Conservation (phyloP, 2,329 filamentous ascomycete species). For the Epichloe brachyelytri region DNA sequence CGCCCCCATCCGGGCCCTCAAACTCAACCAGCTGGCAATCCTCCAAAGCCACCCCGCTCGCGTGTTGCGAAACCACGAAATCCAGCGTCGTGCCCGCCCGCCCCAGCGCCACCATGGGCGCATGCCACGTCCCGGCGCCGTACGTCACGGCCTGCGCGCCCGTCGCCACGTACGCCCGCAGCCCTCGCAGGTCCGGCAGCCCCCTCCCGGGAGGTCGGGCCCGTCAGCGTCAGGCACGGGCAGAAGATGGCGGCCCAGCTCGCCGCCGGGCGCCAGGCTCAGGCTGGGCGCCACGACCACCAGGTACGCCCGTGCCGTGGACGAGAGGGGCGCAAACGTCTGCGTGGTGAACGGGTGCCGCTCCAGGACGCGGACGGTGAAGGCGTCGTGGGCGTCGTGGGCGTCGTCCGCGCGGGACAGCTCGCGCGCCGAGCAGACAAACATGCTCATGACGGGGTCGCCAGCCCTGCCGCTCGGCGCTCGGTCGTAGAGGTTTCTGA, state of each 20-base stretch:
- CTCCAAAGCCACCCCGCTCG: slow-evolving; percentile 67
- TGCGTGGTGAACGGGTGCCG: slow-evolving; percentile 90
- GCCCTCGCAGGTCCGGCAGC: slow-evolving; percentile 55
- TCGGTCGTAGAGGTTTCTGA: slow-evolving; percentile 57
- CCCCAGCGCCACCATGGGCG: slow-evolving; percentile 86
- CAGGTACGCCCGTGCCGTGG: slow-evolving; percentile 48
- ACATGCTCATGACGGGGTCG: slow-evolving; percentile 68
- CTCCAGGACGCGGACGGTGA: slow-evolving; percentile 63
- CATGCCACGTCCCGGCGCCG: slow-evolving; percentile 84
- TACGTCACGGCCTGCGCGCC: slow-evolving; percentile 82
- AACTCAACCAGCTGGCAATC: slow-evolving; percentile 72
- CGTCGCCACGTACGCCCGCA: slow-evolving; percentile 68
- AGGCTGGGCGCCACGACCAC: slow-evolving; percentile 80
- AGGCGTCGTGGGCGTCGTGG: slow-evolving; percentile 17
- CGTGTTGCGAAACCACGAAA: slow-evolving; percentile 83
- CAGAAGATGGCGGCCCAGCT: slow-evolving; percentile 12
- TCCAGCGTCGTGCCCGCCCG: slow-evolving; percentile 46
- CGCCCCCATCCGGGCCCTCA: slow-evolving; percentile 20
- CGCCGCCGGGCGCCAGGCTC: slow-evolving; percentile 36
- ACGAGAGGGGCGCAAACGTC: slow-evolving; percentile 70
- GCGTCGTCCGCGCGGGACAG: slow-evolving; percentile 10
- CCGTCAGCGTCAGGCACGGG: slow-evolving; percentile 13
- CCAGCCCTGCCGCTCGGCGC: slow-evolving; percentile 40
- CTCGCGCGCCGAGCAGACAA: slow-evolving; percentile 50
- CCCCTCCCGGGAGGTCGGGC: slow-evolving; percentile 37